Evolutionary conservation across 176 grass and related monocot species (phyloP).

Genomic region (Avena atlantica): DNA sequence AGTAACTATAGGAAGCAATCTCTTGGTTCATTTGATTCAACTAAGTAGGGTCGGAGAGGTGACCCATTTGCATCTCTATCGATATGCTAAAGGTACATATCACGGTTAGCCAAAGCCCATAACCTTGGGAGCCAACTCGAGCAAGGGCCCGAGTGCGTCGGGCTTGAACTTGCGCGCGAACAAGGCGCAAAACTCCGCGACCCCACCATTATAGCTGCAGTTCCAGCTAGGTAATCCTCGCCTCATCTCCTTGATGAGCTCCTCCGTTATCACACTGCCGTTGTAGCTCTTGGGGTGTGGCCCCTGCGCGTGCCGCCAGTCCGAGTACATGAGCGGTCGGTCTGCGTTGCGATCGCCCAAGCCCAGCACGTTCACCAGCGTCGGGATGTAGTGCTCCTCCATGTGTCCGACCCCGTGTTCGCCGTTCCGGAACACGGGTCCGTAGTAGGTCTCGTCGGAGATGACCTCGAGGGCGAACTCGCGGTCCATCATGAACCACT

Average conservation of each 20-base stretch:
- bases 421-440: constrained; percentile 57
- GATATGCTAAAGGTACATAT: background rate
- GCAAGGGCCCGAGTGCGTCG: constrained; percentile 49
- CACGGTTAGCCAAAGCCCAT: constrained; percentile 51
- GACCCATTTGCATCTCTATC: too few relatives aligned
- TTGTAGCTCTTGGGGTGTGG: constrained; percentile 52
- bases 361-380: constrained; percentile 48
- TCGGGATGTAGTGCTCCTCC: constrained; percentile 90
- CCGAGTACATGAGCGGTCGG: constrained; percentile 62
- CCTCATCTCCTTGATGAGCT: constrained; percentile 56
- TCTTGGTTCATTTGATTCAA: too few relatives aligned
- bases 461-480: constrained; percentile 47
- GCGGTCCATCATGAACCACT: constrained; percentile 82
- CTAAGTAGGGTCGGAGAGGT: too few relatives aligned
- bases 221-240: background rate
- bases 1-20: too few relatives aligned
- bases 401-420: constrained; percentile 41
- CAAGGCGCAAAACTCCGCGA: constrained; percentile 52
- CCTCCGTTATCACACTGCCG: constrained; percentile 40
- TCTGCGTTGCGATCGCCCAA: constrained; percentile 53
- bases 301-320: constrained; percentile 42
- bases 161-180: constrained; percentile 85
- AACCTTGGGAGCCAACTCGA: constrained; percentile 60
- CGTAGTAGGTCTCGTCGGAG: constrained; percentile 58
- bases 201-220: constrained; percentile 62